Evolutionary conservation across 371 early-diverging fungal species (phyloP), one percentile per base, ranked within the genome.

Genomic region (Haplosporangium sp.): DNA sequence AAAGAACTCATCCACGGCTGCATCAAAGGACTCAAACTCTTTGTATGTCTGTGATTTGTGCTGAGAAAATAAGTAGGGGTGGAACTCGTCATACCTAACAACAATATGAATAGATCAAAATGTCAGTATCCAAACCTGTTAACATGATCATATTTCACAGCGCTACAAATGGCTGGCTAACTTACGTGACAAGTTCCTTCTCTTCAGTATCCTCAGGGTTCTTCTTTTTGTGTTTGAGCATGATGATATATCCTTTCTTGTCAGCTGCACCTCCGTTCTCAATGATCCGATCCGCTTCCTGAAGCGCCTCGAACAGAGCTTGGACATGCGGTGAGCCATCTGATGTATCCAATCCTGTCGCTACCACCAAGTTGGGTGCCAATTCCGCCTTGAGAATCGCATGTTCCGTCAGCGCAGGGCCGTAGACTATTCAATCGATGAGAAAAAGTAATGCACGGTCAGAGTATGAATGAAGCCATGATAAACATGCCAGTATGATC

Each of bases 1-100:
- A 70, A 92, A 98, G 83, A 92, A 99, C 59, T 94, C 92, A 73
- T 99, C 99, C 0, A 95, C 96, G 0, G 95, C 92, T 45, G 86
- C 85, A 70, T 94, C 90, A 86, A 98, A 98, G 1, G 91, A 88
- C 40, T 76, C 82, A 46, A 86, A 93, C 61, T 91, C 89, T 54
- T 87, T 87, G 76, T 84, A 80, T 16, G 73, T 62, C 41, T 73
- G 79, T 36, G 81, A 64, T 47, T 71, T 62, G 69, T 89, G 91
- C 63, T 96, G 97, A 18, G 87, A 86, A 64, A 94, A 95, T 29
- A 90, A 81, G 75, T 89, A 91, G 0, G 97, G 98, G 52, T 95
- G 93, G 74, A 95, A 96, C 62, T 98, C 98, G 62, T 95, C 93
- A 75, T 93, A 96, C 1, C 90, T 80, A 67, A 18, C 6, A 2